Evolutionary conservation across 2,329 filamentous ascomycete species (phyloP), one percentile per base, ranked within the genome.

Genomic region (Fusarium sambucinum): DNA sequence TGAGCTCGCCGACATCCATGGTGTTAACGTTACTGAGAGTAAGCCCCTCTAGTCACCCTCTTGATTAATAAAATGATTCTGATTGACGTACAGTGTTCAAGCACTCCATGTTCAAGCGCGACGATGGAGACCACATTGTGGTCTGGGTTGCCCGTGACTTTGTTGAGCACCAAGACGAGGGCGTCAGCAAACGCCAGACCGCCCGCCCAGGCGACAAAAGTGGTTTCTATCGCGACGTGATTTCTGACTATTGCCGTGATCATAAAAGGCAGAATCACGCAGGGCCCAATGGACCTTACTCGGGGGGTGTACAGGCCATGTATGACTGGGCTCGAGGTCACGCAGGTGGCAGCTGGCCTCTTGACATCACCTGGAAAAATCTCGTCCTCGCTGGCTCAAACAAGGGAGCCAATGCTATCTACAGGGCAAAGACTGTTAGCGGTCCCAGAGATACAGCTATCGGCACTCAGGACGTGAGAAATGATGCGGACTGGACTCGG

Each of bases 391-490:
- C 45, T 6, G 45, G 30, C 10, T 48, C 45, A 0, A 35, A 48
- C 12, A 33, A 4, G 0, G 45, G 45, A 3, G 45, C 45, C 2
- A 35, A 48, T 5, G 45, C 45, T 25, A 8, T 33, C 5, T 33
- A 48, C 30, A 48, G 11, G 11, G 45, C 45, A 3, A 48, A 21
- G 11, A 4, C 1, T 6, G 3, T 11, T n/a, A 19, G 42, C 3
- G 14, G n/a, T 10, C n/a, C n/a, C n/a, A 10, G 3, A 6, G 10
- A 9, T n/a, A 30, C 42, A 3, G 1, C 0, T 3, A 11, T 46
- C 2, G 45, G 45, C 8, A 48, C 45, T 3, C 7, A 13, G 21
- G 19, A 48, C 3, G 45, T 33, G 29, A 21, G 45, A 3, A 48
- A 48, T 14, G 30, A 48, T 14, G 45, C 45, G 7, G 45, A 48